Conservation (phyloP, 352 stramenopile species). For the Elongisporangium prolatum region DNA sequence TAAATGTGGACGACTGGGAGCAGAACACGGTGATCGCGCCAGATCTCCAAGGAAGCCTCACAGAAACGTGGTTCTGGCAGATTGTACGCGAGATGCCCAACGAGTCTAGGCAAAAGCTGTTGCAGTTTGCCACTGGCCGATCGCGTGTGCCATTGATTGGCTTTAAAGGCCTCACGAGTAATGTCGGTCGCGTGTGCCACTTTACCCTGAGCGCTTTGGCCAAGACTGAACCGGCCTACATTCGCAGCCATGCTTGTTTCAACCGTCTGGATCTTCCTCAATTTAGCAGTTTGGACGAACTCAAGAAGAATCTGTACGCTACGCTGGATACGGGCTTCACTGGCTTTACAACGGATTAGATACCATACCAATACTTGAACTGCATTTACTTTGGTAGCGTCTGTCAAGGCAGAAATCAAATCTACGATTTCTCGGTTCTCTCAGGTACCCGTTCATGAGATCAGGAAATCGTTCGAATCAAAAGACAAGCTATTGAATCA, state of each 20-base stretch:
- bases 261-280: constrained; percentile 92
- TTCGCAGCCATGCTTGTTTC: constrained; percentile 58
- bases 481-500: too few species aligned
- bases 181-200: constrained; percentile 56
- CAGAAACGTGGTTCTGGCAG: constrained; percentile 41
- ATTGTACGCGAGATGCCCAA: constrained; percentile 85
- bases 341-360: constrained; percentile 42
- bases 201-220: constrained; percentile 52
- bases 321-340: constrained; percentile 37
- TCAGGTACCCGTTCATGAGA: too few species aligned
- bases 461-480: too few species aligned
- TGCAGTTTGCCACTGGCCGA: constrained; percentile 80
- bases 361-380: background rate
- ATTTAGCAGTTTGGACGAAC: constrained; percentile 81
- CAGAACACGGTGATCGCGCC: constrained; percentile 50
- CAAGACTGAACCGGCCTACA: constrained; percentile 23
- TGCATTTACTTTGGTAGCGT: too few species aligned
- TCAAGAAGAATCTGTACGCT: constrained; percentile 42
- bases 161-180: constrained; percentile 62
- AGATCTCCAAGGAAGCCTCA: constrained; percentile 7
- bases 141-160: constrained; percentile 54
- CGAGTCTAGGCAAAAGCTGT: constrained; percentile 49
- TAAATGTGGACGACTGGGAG: constrained; percentile 93
- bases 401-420: too few species aligned
- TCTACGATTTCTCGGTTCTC: too few species aligned